Percentiles rank a stretch among this genome's conserved stretches.
Evolutionary conservation across 192 early-diverging fungal genomes (phyloP).

Genomic region (Backusella australiensis): DNA sequence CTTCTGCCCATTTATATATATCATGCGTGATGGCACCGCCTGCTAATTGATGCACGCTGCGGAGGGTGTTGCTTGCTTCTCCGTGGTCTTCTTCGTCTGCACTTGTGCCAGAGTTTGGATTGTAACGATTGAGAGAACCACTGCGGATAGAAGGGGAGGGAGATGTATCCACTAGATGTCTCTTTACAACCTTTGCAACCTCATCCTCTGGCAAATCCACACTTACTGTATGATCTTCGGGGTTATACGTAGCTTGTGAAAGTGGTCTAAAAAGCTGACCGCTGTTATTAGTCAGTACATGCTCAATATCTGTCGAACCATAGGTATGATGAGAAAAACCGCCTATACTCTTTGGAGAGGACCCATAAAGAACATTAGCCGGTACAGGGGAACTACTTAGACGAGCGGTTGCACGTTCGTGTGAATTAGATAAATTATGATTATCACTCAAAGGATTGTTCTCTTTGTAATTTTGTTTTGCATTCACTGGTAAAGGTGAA

Average conservation of each 20-base stretch:
- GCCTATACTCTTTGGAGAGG: slow-evolving; percentile 1
- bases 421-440: not conserved
- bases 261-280: not conserved
- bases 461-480: not conserved
- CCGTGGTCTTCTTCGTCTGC: not conserved
- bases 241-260: slow-evolving; percentile 5
- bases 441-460: not conserved
- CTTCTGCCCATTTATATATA: slow-evolving; percentile 87
- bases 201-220: slow-evolving; percentile 45
- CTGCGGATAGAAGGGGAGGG: slow-evolving; percentile 26
- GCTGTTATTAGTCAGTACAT: not conserved
- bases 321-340: not conserved
- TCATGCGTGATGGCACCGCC: slow-evolving; percentile 83
- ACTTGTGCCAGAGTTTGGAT: not conserved
- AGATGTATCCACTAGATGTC: slow-evolving; percentile 59
- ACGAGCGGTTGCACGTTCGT: not conserved
- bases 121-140: not conserved
- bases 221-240: not conserved
- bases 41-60: slow-evolving; percentile 51
- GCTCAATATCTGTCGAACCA: not conserved
- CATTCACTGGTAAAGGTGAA: slow-evolving; percentile 9
- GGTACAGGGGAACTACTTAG: slow-evolving; percentile 3
- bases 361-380: not conserved
- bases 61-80: slow-evolving; percentile 19
- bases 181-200: slow-evolving; percentile 58